Conservation (phyloP, 1,139 yeast genomes). For the Kodamaea ohmeri region DNA sequence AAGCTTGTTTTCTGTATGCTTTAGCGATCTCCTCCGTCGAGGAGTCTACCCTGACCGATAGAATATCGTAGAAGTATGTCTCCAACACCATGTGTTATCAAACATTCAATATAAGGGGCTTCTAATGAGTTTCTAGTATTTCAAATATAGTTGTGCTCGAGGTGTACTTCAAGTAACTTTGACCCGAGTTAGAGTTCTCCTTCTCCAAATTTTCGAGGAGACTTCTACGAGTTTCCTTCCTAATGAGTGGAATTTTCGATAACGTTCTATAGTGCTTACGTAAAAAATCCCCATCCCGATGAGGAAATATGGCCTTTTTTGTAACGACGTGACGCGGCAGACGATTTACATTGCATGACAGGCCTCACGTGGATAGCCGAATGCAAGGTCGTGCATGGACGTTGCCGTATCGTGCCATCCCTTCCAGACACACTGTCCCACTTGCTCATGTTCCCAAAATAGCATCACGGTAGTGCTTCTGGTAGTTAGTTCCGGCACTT, state of each 20-base stretch:
- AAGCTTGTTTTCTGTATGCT: conserved; percentile 40
- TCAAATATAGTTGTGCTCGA: conserved; percentile 1
- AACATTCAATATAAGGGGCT: neutral
- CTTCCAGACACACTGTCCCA: too few relatives aligned
- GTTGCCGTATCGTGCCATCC: too few relatives aligned
- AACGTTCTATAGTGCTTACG: conserved; percentile 9
- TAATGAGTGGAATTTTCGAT: conserved; percentile 11
- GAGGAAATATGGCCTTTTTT: neutral
- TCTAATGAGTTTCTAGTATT: too few relatives aligned
- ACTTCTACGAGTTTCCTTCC: conserved; percentile 7
- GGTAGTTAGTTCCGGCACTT: conserved; percentile 31
- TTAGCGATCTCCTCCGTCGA: conserved; percentile 40
- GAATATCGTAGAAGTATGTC: conserved; percentile 38
- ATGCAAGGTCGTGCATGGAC: too few relatives aligned
- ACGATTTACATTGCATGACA: too few relatives aligned
- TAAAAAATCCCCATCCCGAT: too few relatives aligned
- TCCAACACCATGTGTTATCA: conserved; percentile 27
- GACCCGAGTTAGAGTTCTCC: neutral
- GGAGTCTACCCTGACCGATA: conserved; percentile 34
- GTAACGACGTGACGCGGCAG: neutral
- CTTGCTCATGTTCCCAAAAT: conserved; percentile 28
- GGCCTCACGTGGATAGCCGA: too few relatives aligned
- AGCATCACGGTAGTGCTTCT: conserved; percentile 40
- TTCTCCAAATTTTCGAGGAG: conserved; percentile 2
- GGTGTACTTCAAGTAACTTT: neutral